Base-by-base conservation (phyloP, 371 early-diverging fungal species). In the Mortierella polycephala region DNA sequence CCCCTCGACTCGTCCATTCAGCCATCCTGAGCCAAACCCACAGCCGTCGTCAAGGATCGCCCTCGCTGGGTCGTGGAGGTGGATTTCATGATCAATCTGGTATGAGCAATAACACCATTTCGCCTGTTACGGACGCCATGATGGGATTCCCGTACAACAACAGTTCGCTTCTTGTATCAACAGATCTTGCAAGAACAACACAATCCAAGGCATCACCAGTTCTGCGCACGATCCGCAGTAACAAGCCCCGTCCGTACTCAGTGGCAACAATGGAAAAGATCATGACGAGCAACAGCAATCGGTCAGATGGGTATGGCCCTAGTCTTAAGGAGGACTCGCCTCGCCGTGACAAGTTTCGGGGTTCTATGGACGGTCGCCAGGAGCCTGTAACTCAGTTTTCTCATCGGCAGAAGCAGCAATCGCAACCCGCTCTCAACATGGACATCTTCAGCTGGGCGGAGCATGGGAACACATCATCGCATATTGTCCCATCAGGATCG, bases 141-240 rank as follows among this genome's bases (percentile, higher is more conserved):
- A 49, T 76, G 57, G 76, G 76, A 8, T 76, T 76, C 39, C 76
- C 76, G 1, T 71, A 76, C 54, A 76, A 76, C 58, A 76, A 76
- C 63, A 76, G 76, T 57, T 76, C 76, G 0, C 42, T 76, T 16
- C 64, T 76, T 13, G 51, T 67, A 30, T 58, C 71, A 16, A 67
- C 49, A 5, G 68, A 74, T 30, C 60, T 62, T 23, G 20, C 52
- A 11, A 40, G 73, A 30, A 44, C 63, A 7, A 10, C 39, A 2
- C n/a, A 58, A 0, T 7, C 50, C 46, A 62, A 58, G 49, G 21
- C 41, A 16, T 16, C 67, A 1, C 39, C 47, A 7, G 54, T 18
- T 40, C 16, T 62, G 16, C 52, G 67, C 40, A 30, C 64, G 3
- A 23, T 41, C 1, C 71, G 68, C 5, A 60, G 18, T 20, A 44